Base-by-base conservation (phyloP, 2,329 filamentous ascomycete genomes). In the Xylariaceae sp. region DNA sequence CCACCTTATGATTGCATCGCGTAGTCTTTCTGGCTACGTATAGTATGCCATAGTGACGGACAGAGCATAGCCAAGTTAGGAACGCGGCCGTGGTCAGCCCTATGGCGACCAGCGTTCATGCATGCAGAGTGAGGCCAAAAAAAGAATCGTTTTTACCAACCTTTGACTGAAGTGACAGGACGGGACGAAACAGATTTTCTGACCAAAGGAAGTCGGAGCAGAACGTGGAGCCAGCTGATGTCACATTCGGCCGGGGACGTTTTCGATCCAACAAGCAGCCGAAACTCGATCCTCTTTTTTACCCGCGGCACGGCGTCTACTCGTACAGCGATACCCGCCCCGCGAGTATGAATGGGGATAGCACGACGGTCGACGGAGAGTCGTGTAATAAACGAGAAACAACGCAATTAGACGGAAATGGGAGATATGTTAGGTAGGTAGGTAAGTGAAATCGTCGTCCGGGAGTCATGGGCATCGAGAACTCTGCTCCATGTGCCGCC, bases 11-110 rank as follows among this genome's bases (percentile, higher is more conserved):
- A 18, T 52, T 11, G 7, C 52, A 34, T 59, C 45, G 39, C 3
- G 45, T 39, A 49, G 42, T 44, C 42, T 39, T 45, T 47, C 37
- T 5, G 39, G 34, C 56, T 49, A 56, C 56, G 49, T 39, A 44
- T 44, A 3, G 10, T 45, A 13, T 37, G 7, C 9, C 11, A 6
- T 11, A 35, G 15, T 34, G 23, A 17, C 48, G 35, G 39, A 39
- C 15, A 17, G 47, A 30, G 45, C 11, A 35, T 35, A 44, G 44
- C 18, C 23, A 6, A 54, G 45, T 48, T 45, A 42, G 51, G 8
- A 39, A 37, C 42, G 44, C 37, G 42, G 49, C 30, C 37, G 34
- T 13, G 35, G 17, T 63, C 61, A 63, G 61, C 61, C 61, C 58
- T 61, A 63, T 17, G 23, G 34, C 53, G 17, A 53, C 48, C 58